Evolutionary conservation across 768 basidiomycete species (phyloP).

Genomic region (Hygrocybe punicea): DNA sequence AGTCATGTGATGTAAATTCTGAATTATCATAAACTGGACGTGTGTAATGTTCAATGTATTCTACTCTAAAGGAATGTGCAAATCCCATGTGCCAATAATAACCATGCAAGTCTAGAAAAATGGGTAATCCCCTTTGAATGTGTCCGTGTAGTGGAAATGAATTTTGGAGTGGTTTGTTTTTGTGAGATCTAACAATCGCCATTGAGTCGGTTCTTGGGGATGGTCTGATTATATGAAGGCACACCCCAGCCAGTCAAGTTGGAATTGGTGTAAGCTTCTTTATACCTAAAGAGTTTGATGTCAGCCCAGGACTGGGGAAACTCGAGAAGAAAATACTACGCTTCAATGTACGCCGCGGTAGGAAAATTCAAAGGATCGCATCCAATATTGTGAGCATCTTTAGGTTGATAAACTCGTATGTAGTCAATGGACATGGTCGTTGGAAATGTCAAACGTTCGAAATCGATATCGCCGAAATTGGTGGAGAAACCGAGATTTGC

Average conservation of each 20-base stretch:
- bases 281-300: slow-evolving; percentile 26
- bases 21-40: too few species aligned
- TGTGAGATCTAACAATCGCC: slow-evolving; percentile 12
- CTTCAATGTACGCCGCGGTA: slow-evolving; percentile 70
- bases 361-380: slow-evolving; percentile 74
- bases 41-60: too few species aligned
- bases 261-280: slow-evolving; percentile 41
- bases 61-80: too few species aligned
- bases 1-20: too few species aligned
- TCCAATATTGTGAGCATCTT: slow-evolving; percentile 49
- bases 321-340: slow-evolving; percentile 11
- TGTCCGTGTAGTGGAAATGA: too few species aligned
- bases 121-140: too few species aligned
- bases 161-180: neutral
- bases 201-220: slow-evolving; percentile 40
- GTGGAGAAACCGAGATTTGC: slow-evolving; percentile 67
- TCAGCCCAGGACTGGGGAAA: neutral
- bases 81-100: too few species aligned
- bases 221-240: slow-evolving; percentile 31
- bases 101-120: too few species aligned
- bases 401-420: slow-evolving; percentile 70
- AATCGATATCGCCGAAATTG: slow-evolving; percentile 66
- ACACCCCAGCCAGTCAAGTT: slow-evolving; percentile 41
- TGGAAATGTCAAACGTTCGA: slow-evolving; percentile 51
- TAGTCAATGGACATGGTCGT: slow-evolving; percentile 73